phyloP scores from a whole-genome alignment of 2,329 filamentous ascomycete species.

The Graphilbum sp. region DNA sequence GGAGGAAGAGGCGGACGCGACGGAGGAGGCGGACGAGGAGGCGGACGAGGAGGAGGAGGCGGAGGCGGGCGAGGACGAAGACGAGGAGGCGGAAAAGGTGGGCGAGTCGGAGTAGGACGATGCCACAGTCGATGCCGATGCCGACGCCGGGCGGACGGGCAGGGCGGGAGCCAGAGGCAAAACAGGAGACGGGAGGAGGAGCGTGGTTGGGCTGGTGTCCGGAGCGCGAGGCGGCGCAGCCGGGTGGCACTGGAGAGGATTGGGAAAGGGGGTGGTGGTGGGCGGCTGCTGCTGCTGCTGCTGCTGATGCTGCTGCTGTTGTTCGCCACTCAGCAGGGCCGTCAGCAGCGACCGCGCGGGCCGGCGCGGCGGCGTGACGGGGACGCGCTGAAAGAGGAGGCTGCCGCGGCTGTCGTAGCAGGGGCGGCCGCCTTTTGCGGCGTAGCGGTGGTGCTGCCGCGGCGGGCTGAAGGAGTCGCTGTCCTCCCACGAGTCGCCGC shows the following conservation, averaged over 20 bases:
- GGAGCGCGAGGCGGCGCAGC: not conserved
- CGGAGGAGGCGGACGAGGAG: not conserved
- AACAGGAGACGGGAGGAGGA: too few species aligned
- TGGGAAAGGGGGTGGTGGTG: not conserved
- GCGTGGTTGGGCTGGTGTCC: not conserved
- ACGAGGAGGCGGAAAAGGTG: not conserved
- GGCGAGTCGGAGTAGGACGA: not conserved
- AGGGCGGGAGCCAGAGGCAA: not conserved
- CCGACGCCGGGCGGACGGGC: not conserved
- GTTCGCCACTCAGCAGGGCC: not conserved
- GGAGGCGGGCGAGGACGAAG: not conserved
- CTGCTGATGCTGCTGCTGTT: not conserved
- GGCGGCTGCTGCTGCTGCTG: not conserved
- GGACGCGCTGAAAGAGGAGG: not conserved
- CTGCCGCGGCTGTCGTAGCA: not conserved
- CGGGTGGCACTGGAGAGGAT: conserved; percentile 6
- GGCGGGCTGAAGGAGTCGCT: not conserved
- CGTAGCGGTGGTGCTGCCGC: not conserved
- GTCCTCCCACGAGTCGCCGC: not conserved
- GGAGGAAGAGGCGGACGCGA: not conserved
- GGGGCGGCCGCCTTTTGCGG: not conserved
- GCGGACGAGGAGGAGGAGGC: not conserved
- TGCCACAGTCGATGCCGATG: not conserved
- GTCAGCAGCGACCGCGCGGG: not conserved
- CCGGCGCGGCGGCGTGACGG: not conserved